Base-by-base conservation (phyloP, 2,329 filamentous ascomycete genomes). In the Blastomyces gilchristii region DNA sequence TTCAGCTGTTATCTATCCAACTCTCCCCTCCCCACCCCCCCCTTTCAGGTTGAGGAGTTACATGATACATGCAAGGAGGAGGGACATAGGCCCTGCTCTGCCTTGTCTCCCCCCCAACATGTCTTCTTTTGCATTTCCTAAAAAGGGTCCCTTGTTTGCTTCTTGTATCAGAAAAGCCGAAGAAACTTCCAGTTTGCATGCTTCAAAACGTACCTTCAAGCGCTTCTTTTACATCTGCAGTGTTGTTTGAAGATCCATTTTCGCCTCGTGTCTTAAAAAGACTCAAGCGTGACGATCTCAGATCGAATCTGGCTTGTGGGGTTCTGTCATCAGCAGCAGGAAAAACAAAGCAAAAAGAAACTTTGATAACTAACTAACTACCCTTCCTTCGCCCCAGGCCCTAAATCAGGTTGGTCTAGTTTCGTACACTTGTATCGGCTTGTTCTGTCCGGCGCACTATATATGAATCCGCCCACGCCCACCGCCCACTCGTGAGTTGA, bases 271-370 rank as follows among this genome's bases (percentile, higher is more conserved):
- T 62, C 63, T 58, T 63, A 54, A 54, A 54, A 63, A 57, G 57
- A 62, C 62, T 65, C 66, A 68, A 65, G 63, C 62, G 63, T 67
- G 67, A 68, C 67, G 66, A 68, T 68, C 67, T 68, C 61, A 69
- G 67, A 69, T 22, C n/a, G n/a, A 22, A 22, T 69, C 67, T 68
- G 57, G 56, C 5, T 39, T 60, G 58, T 45, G 58, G 58, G 50
- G 58, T 34, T 52, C 31, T 25, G 25, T 60, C 37, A 37, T 8
- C 43, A 60, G 49, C 47, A 60, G 34, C 0, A 45, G 49, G 45
- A 49, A 39, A 49, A 37, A 25, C 8, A 45, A 45, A 31, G 28
- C 28, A 31, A 45, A 14, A 58, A 58, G 52, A 56, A 58, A 58
- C 37, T 45, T 31, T 58, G 56, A 43, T 58, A 56, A 22, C n/a